Evolutionary conservation across 176 grass and related monocot species (phyloP), one percentile per base, ranked within the genome.

Genomic region (Juncus effusus): DNA sequence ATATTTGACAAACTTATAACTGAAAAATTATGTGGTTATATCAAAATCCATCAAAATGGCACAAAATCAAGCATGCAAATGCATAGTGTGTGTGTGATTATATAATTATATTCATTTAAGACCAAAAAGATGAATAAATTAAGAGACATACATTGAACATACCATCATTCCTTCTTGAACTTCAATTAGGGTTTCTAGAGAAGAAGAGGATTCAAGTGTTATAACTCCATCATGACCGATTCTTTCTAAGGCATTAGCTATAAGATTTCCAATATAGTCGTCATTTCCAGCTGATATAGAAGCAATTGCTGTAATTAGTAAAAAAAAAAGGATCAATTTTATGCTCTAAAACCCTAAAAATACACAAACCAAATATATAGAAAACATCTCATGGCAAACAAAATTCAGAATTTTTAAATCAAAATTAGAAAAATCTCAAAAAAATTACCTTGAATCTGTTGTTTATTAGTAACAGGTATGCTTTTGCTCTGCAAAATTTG

Each of bases 121-220:
- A 58, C 16, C 67, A 12, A 59, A 42, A 40, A 71, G 10, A 55
- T 56, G 16, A 38, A 63, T 63, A 70, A 7, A 71, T 16, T 42
- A 40, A 19, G 56, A 19, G 52, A 59, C 56, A 2, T 6, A 6
- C 9, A 6, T 47, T 47, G 4, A 47, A 47, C 44, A 42, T 90
- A 96, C 88, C 93, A 86, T 96, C 93, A 96, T 96, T 68, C 88
- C 93, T 81, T 96, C 93, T 74, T 89, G 87, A 45, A 96, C 85
- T 47, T 91, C 85, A 10, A 96, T 84, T 75, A 81, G 57, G 14
- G 93, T 91, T 83, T 96, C 90, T 83, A 96, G 78, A 0, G 88
- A 86, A 77, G 93, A 84, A 3, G 93, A 96, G 12, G 93, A 96
- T 75, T 96, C 85, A 37, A 96, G 91, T 84, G 82, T 83, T 51